A percentile compares a stretch with the other conserved stretches of the same genome.
Conservation (phyloP, 768 basidiomycete genomes). For the Coprinopsis cinerea region DNA sequence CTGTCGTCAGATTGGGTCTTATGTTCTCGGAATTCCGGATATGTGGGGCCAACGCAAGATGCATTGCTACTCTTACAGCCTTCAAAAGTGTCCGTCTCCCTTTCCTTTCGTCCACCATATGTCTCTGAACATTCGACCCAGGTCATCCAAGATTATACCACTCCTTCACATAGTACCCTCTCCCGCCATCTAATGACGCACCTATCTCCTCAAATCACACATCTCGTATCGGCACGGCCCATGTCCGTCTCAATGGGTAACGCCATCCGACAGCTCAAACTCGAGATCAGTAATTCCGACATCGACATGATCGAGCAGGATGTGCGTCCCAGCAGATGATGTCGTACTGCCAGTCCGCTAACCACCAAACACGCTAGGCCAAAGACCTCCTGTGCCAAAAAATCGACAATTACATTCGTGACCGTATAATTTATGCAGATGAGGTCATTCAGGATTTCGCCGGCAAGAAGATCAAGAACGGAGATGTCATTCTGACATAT, state of each 20-base stretch:
- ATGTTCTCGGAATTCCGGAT: constrained; percentile 91
- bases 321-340: constrained; percentile 36
- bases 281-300: constrained; percentile 89
- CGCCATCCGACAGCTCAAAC: constrained; percentile 88
- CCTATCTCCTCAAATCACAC: constrained; percentile 88
- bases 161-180: constrained; percentile 80
- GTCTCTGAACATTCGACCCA: constrained; percentile 24
- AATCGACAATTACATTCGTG: constrained; percentile 91
- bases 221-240: constrained; percentile 81
- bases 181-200: constrained; percentile 89
- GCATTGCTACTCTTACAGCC: constrained; percentile 84
- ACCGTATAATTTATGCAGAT: constrained; percentile 89
- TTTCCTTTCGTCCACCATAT: constrained; percentile 8
- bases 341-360: constrained; percentile 3
- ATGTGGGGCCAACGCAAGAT: constrained; percentile 91
- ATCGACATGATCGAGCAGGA: constrained; percentile 95
- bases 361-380: constrained; percentile 46
- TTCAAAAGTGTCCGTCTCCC: constrained; percentile 76
- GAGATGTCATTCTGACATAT: constrained; percentile 89
- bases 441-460: constrained; percentile 89
- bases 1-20: constrained; percentile 78
- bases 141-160: constrained; percentile 89
- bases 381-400: constrained; percentile 77
- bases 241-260: constrained; percentile 95
- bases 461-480: constrained; percentile 89